These are phyloP conservation scores for Nannochloropsis granulata DNA, from an alignment of 108 stramenopile species.

Conservation along the genomic window DNA sequence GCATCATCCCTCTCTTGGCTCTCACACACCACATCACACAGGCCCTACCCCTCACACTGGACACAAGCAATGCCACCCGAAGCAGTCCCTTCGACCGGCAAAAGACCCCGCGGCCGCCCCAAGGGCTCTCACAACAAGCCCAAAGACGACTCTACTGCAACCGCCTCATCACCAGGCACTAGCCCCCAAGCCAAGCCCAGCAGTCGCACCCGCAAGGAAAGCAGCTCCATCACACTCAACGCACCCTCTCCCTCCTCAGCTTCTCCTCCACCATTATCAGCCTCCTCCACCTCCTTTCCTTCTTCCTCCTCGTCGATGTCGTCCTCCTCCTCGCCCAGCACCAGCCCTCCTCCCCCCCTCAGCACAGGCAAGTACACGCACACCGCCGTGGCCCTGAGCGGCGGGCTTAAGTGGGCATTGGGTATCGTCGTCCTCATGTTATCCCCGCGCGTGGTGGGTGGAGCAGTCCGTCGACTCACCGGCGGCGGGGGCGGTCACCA, in stretches of 20 bases:
- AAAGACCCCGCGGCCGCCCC: no score
- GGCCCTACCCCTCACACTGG: no score
- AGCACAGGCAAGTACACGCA: not conserved
- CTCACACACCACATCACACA: no score
- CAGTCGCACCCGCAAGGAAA: not conserved
- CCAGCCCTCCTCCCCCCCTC: not conserved
- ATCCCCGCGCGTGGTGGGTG: not conserved
- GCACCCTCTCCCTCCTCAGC: not conserved
- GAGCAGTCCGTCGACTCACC: not conserved
- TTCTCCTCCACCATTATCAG: not conserved
- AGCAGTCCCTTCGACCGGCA: no score
- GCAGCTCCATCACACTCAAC: not conserved
- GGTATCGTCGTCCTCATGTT: not conserved
- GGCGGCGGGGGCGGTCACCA: not conserved
- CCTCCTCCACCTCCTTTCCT: not conserved
- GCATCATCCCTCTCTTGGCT: no score
- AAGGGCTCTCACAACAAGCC: no score
- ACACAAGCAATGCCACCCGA: no score
- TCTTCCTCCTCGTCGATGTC: not conserved
- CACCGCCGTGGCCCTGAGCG: not conserved
- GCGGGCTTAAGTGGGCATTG: not conserved
- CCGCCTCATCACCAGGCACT: no score
- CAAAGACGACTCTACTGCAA: no score
- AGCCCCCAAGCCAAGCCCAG: not conserved
- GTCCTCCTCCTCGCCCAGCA: not conserved